A percentile compares a stretch with the other conserved stretches of the same genome.
Conservation (phyloP, 2,329 filamentous ascomycete genomes). For the Aspergillus jensenii region DNA sequence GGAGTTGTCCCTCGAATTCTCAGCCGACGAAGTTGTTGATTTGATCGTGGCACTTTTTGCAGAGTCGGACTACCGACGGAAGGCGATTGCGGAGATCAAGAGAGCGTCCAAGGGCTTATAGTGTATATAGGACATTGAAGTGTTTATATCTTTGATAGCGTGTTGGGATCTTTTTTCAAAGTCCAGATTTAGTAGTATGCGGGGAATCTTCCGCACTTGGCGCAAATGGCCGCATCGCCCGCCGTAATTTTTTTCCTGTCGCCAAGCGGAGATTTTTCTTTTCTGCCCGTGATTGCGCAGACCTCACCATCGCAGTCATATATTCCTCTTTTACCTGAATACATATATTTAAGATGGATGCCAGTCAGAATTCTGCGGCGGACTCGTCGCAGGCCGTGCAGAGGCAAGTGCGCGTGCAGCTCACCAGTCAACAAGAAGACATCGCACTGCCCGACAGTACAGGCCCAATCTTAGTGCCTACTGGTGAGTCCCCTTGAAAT, state of each 20-base stretch:
- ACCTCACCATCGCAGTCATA: neutral
- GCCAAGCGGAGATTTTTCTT: conserved; percentile 25
- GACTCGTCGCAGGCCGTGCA: conserved; percentile 29
- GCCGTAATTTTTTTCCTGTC: conserved; percentile 40
- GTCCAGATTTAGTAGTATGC: conserved; percentile 1
- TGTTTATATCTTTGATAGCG: conserved; percentile 1
- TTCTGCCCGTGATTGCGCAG: conserved; percentile 1
- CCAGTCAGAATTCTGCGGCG: conserved; percentile 20
- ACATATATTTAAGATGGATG: conserved; percentile 25
- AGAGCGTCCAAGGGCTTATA: conserved; percentile 28
- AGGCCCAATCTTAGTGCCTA: conserved; percentile 59
- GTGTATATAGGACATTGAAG: neutral
- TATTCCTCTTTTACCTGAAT: conserved; percentile 1
- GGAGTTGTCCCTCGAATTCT: conserved; percentile 63
- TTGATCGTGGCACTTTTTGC: conserved; percentile 65
- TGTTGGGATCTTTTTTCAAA: neutral
- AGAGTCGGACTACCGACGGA: conserved; percentile 59
- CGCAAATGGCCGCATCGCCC: conserved; percentile 40
- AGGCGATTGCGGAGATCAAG: conserved; percentile 59
- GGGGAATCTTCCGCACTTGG: conserved; percentile 36
- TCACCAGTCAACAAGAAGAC: conserved; percentile 53
- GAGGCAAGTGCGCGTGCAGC: conserved; percentile 55
- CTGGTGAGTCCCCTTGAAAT: conserved; percentile 42
- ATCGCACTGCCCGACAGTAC: conserved; percentile 55
- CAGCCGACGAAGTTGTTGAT: conserved; percentile 61